Base-by-base conservation (phyloP, 163 green algal species). In the Chlorella variabilis region DNA sequence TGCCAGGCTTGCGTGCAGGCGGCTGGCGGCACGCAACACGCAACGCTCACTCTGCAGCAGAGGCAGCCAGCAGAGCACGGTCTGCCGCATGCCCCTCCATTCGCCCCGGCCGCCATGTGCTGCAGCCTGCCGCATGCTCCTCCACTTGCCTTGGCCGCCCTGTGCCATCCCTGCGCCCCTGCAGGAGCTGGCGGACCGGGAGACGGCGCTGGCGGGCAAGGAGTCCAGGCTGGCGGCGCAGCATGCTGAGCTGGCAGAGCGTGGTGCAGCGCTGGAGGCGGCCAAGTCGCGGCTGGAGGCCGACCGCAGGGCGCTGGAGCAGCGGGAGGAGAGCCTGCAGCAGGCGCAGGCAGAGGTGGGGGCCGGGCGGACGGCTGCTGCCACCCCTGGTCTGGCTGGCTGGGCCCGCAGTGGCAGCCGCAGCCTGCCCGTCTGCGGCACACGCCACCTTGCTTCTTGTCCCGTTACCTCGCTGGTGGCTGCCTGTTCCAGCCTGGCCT, bases 181-280 rank as follows among this genome's bases (percentile, higher is more conserved):
- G 18, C 81, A 82, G 71, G 78, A 84, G 31, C 65, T 87, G 4
- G 65, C 67, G 1, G 88, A 93, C 23, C 82, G 84, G 18, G 85
- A 92, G 78, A 68, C 83, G 6, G 54, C 81, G 15, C 68, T 94
- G 49, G 54, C 61, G 1, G 75, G 83, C 45, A 79, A 82, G 70
- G 90, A 93, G 71, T 81, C 71, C 23, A 75, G 86, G 49, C 71
- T 92, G 71, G 75, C 81, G 6, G 56, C 71, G 42, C 81, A 81
- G 54, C 84, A 94, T n/a, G 61, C 71, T 11, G 84, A 91, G 45
- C 58, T 93, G 41, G 76, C 81, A 11, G 38, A 85, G n/a, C 31
- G 77, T 56, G 74, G 79, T 42, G 56, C 84, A 29, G 45, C 63
- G 27, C 62, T 87, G 54, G 70, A 88, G 69, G 68, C 73, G 39